Percentiles rank a stretch among this genome's conserved stretches.
Evolutionary conservation across 2,329 filamentous ascomycete species (phyloP).

Genomic region (Ceratocystis diversiconidia): DNA sequence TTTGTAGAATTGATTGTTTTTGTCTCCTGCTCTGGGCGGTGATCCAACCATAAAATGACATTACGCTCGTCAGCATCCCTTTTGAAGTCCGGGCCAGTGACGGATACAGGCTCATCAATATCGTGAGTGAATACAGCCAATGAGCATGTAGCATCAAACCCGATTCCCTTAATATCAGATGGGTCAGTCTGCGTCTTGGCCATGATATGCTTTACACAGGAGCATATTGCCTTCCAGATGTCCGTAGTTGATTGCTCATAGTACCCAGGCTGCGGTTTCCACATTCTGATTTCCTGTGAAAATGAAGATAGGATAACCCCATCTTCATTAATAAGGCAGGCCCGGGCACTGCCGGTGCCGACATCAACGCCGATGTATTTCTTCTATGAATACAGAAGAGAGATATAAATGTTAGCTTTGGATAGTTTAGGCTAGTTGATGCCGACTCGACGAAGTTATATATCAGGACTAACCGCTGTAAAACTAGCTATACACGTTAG

Average conservation of each 20-base stretch:
- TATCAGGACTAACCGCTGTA: neutral
- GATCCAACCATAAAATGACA: constrained; percentile 94
- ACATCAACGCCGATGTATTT: constrained; percentile 82
- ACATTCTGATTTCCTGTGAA: constrained; percentile 62
- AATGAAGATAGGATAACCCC: constrained; percentile 74
- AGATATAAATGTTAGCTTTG: neutral
- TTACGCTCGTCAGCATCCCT: constrained; percentile 76
- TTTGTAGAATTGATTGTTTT: constrained; percentile 83
- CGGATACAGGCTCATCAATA: constrained; percentile 78
- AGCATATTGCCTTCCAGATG: constrained; percentile 92
- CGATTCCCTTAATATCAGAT: constrained; percentile 68
- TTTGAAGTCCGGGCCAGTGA: constrained; percentile 70
- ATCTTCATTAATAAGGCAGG: constrained; percentile 83
- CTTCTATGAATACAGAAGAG: constrained; percentile 27
- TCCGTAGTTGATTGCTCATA: constrained; percentile 97
- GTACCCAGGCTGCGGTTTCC: constrained; percentile 62
- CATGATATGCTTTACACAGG: constrained; percentile 70
- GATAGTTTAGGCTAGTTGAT: neutral
- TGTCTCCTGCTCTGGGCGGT: constrained; percentile 80
- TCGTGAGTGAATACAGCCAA: constrained; percentile 80
- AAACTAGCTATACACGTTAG: neutral
- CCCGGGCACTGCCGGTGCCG: constrained; percentile 85
- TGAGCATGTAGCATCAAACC: constrained; percentile 98
- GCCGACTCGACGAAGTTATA: neutral
- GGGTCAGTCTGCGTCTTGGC: constrained; percentile 66